A percentile compares a stretch with the other conserved stretches of the same genome.
phyloP scores from a whole-genome alignment of 2,329 filamentous ascomycete genomes.

The Penicillium sp. region DNA sequence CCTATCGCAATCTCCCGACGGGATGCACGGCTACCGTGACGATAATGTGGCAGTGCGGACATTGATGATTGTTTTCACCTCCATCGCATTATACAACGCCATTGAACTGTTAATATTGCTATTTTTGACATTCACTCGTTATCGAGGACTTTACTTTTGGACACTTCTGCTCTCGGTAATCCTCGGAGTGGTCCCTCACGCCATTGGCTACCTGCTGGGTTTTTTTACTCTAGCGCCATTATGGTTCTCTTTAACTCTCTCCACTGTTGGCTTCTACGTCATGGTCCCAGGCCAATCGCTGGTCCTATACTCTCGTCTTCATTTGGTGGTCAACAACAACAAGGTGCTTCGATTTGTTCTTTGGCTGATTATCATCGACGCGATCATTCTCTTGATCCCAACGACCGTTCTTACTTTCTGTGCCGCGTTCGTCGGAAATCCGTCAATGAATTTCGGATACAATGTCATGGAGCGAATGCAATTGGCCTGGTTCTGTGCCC shows the following conservation, averaged over 20 bases:
- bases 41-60: conserved; percentile 26
- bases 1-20: conserved; percentile 29
- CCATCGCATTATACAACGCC: conserved; percentile 52
- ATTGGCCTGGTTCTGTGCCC: conserved; percentile 45
- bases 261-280: conserved; percentile 55
- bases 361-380: conserved; percentile 58
- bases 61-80: conserved; percentile 35
- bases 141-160: conserved; percentile 45
- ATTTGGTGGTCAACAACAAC: conserved; percentile 56
- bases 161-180: conserved; percentile 39
- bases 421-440: conserved; percentile 27
- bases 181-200: conserved; percentile 37
- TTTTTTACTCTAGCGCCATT: conserved; percentile 37
- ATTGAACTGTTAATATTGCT: conserved; percentile 42
- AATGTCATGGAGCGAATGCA: conserved; percentile 47
- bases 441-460: conserved; percentile 39
- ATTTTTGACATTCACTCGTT: conserved; percentile 40
- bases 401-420: conserved; percentile 57
- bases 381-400: conserved; percentile 53
- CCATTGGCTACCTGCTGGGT: conserved; percentile 43
- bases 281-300: conserved; percentile 63
- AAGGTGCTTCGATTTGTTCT: conserved; percentile 52
- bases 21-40: conserved; percentile 30
- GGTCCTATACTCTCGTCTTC: conserved; percentile 64
- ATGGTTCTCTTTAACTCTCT: conserved; percentile 41